Base-by-base conservation (phyloP, 1,284 basidiomycete genomes). In the Amylostereum chailletii region DNA sequence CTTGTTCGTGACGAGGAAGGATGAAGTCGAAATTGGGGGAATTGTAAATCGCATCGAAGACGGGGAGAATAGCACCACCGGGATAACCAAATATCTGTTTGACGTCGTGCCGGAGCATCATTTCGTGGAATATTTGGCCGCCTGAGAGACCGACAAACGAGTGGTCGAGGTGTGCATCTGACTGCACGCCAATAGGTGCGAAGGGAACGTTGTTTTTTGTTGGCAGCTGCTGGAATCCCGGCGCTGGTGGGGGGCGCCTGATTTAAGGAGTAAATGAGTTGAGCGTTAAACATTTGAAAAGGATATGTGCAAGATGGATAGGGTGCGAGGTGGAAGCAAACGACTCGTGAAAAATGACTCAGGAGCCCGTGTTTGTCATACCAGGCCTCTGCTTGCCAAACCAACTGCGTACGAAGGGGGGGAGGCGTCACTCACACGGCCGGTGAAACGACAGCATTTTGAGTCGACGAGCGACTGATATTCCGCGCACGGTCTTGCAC, bases 21-120 rank as follows among this genome's bases (percentile, higher is more conserved):
- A 99, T 79, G 62, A 99, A 99, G 56, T 97, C 84, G 61, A 99
- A 98, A 67, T 97, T 85, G 11, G 85, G 80, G 7, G 94, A 97
- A 69, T 97, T 89, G 78, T 98, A 88, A 68, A 98, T 99, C 63
- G 96, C 95, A 67, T 99, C 95, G 68, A 98, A 99, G 39, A 99
- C 95, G 58, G 95, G 96, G 19, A 98, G 83, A 64, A 98, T 98
- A 45, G 95, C 95, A 54, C 94, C 94, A 45, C 95, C 95, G 11
- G 95, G 95, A 70, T 99, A 99, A 44, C 95, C 95, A 63, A 99
- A 99, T 47, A 99, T 81, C 64, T 98, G 90, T 69, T 95, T 96
- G 62, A 99, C 94, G 51, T 81, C 81, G 68, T 99, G 95, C 49
- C 95, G 79, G 52, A 94, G 85, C 92, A 99, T 97, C 95, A 99